These are phyloP conservation scores for Apiospora arundinis DNA, from an alignment of 2,329 filamentous ascomycete genomes.

Conservation along the genomic window DNA sequence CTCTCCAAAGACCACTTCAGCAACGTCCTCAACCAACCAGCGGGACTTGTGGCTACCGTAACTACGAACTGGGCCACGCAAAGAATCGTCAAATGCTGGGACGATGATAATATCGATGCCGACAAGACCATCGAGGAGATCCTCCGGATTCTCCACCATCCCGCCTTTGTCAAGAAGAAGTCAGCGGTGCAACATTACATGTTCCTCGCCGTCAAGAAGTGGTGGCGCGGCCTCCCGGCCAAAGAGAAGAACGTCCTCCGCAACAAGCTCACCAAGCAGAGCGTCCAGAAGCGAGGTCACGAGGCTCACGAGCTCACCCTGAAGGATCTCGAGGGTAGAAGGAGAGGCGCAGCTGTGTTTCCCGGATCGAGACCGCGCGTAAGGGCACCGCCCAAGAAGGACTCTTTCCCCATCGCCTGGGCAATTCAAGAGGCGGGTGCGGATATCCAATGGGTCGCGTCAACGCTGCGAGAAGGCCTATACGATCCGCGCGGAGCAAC, in stretches of 20 bases:
- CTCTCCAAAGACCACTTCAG: slow-evolving; percentile 66
- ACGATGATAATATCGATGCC: slow-evolving; percentile 67
- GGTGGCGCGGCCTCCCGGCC: slow-evolving; percentile 45
- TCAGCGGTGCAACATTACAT: slow-evolving; percentile 68
- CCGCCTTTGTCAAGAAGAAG: slow-evolving; percentile 57
- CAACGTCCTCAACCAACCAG: slow-evolving; percentile 63
- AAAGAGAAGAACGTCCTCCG: slow-evolving; percentile 34
- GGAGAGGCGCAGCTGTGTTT: slow-evolving; percentile 35
- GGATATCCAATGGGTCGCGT: slow-evolving; percentile 28
- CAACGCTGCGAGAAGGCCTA: not conserved
- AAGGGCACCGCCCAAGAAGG: slow-evolving; percentile 33
- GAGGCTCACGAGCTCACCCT: slow-evolving; percentile 38
- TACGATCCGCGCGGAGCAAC: not conserved
- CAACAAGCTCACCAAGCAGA: slow-evolving; percentile 36
- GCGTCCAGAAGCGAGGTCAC: slow-evolving; percentile 36
- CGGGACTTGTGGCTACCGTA: slow-evolving; percentile 58
- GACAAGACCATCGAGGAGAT: slow-evolving; percentile 69
- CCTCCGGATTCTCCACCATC: slow-evolving; percentile 70
- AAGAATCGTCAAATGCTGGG: slow-evolving; percentile 72
- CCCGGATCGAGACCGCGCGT: slow-evolving; percentile 37
- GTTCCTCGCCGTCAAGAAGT: slow-evolving; percentile 69
- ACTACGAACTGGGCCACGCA: slow-evolving; percentile 73
- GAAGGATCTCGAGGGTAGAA: slow-evolving; percentile 34
- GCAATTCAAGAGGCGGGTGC: slow-evolving; percentile 30
- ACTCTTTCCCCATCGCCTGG: slow-evolving; percentile 34